Evolutionary conservation across 169 alveolate genomes (phyloP), one percentile per base, ranked within the genome.

Genomic region (Eimeria necatrix): DNA sequence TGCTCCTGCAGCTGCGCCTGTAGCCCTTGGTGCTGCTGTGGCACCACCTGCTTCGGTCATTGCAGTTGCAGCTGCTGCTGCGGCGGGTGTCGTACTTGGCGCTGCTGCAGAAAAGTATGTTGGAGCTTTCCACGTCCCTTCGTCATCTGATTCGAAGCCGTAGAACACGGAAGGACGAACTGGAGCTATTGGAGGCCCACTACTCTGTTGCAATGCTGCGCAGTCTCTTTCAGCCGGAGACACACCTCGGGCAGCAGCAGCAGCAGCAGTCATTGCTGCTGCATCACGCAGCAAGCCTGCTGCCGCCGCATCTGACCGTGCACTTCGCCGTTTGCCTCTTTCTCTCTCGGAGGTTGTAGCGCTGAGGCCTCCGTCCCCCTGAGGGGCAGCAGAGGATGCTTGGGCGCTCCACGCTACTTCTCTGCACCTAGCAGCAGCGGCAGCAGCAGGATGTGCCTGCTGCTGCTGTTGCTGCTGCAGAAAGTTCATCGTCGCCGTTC

Each of bases 251-350:
- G 52, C 26, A 74, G 60, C 64, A 18, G 48, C 71, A 51, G 89
- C 53, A 16, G 41, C 41, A 20, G 89, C 89, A 10, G 71, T 46
- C 7, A 48, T 48, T 20, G 70, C 89, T 20, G 68, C 89, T 7
- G 12, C 70, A 20, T 41, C 16, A 24, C 46, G 89, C 68, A 80
- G 89, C 71, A 80, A 18, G 14, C 89, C 89, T 18, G 89, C 89
- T 80, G 89, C 89, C 49, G 71, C 71, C 49, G 89, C 89, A n/a
- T 51, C 46, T 24, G 89, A 61, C 49, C 89, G 7, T 4, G 89
- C 89, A n/a, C 89, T 80, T 0, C 89, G 68, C 60, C 70, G 89
- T 56, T 22, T 80, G 22, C 20, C n/a, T 80, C 89, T 4, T 1
- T 80, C 46, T 48, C 71, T 48, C 46, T 51, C 51, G 51, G 49